phyloP scores from a whole-genome alignment of 345 rosid species.

The Gossypium arboreum region DNA sequence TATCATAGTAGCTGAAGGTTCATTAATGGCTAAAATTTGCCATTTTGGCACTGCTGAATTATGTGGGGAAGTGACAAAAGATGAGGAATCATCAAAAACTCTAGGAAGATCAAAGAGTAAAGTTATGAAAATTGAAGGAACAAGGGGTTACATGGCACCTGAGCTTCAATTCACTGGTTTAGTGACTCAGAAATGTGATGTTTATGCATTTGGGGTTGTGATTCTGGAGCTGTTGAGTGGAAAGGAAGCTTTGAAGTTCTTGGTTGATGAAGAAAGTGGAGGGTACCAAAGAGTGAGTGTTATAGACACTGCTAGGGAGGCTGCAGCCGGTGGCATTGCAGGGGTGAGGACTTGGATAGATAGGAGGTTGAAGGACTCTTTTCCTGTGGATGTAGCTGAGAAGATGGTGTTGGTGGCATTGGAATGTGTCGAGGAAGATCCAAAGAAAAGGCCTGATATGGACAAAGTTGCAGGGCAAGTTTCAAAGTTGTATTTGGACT shows the following conservation, averaged over 20 bases:
- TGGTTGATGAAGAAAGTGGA: conserved; percentile 31
- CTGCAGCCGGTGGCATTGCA: conserved; percentile 24
- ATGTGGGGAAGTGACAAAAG: conserved; percentile 37
- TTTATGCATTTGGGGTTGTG: conserved; percentile 24
- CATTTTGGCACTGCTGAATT: conserved; percentile 50
- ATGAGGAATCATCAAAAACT: neutral
- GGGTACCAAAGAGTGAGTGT: conserved; percentile 34
- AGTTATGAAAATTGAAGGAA: conserved; percentile 32
- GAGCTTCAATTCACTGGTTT: conserved; percentile 35
- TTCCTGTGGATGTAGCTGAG: conserved; percentile 55
- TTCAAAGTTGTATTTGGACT: conserved; percentile 44
- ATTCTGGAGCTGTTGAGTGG: conserved; percentile 20
- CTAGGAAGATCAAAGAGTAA: conserved; percentile 21
- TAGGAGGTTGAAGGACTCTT: conserved; percentile 54
- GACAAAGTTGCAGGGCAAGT: conserved; percentile 39
- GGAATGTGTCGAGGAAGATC: conserved; percentile 50
- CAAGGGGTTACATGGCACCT: conserved; percentile 55
- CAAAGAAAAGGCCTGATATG: conserved; percentile 51
- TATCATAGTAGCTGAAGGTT: conserved; percentile 33
- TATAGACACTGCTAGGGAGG: conserved; percentile 40
- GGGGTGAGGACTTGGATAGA: conserved; percentile 58
- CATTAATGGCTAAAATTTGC: conserved; percentile 36
- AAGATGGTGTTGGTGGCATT: conserved; percentile 44
- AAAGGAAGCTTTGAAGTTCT: conserved; percentile 25
- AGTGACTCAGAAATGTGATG: conserved; percentile 22